Base-by-base conservation (phyloP, 2,329 filamentous ascomycete species). In the Tolypocladium tropicale region DNA sequence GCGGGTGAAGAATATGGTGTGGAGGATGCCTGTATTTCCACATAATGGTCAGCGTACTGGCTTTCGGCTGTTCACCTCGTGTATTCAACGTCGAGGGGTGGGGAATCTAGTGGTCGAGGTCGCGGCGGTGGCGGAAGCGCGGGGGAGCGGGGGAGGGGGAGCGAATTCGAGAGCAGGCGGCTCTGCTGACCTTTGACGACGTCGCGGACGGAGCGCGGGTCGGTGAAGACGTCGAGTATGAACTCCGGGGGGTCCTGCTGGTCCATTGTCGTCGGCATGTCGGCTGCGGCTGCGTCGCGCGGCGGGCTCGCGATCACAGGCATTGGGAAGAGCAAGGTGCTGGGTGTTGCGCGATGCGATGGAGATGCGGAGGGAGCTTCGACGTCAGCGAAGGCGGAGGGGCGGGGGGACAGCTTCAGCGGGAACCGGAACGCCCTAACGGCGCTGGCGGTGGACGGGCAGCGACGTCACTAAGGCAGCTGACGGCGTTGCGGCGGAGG, bases 1-100 rank as follows among this genome's bases (percentile, higher is more conserved):
- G 67, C 94, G 88, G 76, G 96, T 92, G 81, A 97, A 97, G 83
- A 97, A 99, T 71, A 97, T 96, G 53, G 92, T 95, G 72, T 96
- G 92, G 53, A 97, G 82, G 70, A 96, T 89, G 61, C 89, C 93
- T 95, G 65, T 55, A 10, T 46, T 30, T 37, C 49, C 18, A 21
- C n/a, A 9, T n/a, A 12, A n/a, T 5, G 6, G 28, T 49, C 46
- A 49, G 46, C 46, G 25, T 28, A 10, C 21, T 32, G 25, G 25
- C 43, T 10, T 18, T 5, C 23, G 12, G n/a, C n/a, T n/a, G n/a
- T n/a, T n/a, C n/a, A n/a, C n/a, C n/a, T n/a, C n/a, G n/a, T n/a
- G n/a, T n/a, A n/a, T n/a, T n/a, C n/a, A n/a, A n/a, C n/a, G n/a
- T n/a, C n/a, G n/a, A n/a, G n/a, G n/a, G n/a, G n/a, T n/a, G n/a